Evolutionary conservation across 345 rosid species (phyloP), one percentile per base, ranked within the genome.

Genomic region (Trapa incisa): DNA sequence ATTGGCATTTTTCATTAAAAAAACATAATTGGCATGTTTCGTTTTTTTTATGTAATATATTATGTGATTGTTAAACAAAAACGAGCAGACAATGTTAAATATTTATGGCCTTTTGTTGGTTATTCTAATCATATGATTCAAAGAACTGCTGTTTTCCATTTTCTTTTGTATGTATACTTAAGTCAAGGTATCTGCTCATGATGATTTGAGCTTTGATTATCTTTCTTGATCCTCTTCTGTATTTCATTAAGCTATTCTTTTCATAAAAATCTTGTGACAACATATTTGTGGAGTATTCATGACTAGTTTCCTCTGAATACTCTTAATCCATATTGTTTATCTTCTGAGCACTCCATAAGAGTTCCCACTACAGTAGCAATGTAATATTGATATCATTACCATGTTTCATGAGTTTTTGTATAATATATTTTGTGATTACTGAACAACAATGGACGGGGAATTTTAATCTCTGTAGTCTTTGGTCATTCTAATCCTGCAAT

Each of bases 81-180:
- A 41, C 43, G 15, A 50, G 56, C 56, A 50, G 1, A 50, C 15
- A 4, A 15, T 50, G 2, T 13, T 4, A 8, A 47, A 47, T 47
- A 13, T 15, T 47, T 47, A 4, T 11, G 7, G 7, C 7, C 43
- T 8, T 41, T 41, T 3, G 42, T 39, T 39, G 42, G 38, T 58
- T 15, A 58, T 58, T 35, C 63, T 58, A 10, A 10, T 35, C 8
- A 2, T 33, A 1, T 58, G 16, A 58, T 32, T 5, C 11, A 7
- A 6, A 5, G 12, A 22, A 45, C 36, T 13, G 77, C 53, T 70
- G 35, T 50, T 38, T 60, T 63, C 72, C 70, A 62, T 22, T 22
- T 22, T 22, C 29, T 22, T 22, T 22, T 22, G 29, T 22, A 22
- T 22, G 29, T 22, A 22, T 22, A 22, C 29, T 0, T 22, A 22